phyloP scores from a whole-genome alignment of 2,329 filamentous ascomycete species.

The Paramyrothecium sp. region DNA sequence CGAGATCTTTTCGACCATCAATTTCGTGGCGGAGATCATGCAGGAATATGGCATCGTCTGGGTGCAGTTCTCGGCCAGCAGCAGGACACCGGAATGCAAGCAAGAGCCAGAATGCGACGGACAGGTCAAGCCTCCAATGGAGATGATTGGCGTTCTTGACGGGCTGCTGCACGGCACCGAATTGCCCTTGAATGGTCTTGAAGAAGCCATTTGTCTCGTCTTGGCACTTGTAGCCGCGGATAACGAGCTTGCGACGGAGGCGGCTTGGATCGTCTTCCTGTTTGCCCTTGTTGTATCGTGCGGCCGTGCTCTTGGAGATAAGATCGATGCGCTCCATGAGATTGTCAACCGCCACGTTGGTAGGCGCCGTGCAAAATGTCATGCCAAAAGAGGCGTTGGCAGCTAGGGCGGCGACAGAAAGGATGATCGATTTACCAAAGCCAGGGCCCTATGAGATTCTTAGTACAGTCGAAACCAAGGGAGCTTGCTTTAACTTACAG shows the following conservation, averaged over 20 bases:
- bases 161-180: background rate
- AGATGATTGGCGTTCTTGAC: background rate
- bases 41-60: no score
- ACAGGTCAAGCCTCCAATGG: no score
- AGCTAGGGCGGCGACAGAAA: constrained; percentile 1
- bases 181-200: background rate
- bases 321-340: constrained; percentile 6
- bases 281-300: background rate
- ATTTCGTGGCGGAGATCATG: no score
- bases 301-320: background rate
- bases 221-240: background rate
- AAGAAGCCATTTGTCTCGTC: constrained; percentile 7
- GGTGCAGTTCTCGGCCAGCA: no score
- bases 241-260: background rate
- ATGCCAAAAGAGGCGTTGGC: constrained; percentile 3
- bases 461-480: no score
- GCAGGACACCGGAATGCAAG: no score
- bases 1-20: no score
- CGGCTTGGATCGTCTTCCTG: rapidly evolving
- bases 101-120: no score
- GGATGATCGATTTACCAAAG: constrained; percentile 10
- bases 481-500: no score
- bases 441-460: constrained; percentile 13
- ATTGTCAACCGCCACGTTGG: constrained; percentile 1
- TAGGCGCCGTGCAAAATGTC: constrained; percentile 9